Percentiles rank a stretch among this genome's conserved stretches.
These are phyloP conservation scores for Helotiales sp. DNA, from an alignment of 2,329 filamentous ascomycete genomes.

Conservation along the genomic window DNA sequence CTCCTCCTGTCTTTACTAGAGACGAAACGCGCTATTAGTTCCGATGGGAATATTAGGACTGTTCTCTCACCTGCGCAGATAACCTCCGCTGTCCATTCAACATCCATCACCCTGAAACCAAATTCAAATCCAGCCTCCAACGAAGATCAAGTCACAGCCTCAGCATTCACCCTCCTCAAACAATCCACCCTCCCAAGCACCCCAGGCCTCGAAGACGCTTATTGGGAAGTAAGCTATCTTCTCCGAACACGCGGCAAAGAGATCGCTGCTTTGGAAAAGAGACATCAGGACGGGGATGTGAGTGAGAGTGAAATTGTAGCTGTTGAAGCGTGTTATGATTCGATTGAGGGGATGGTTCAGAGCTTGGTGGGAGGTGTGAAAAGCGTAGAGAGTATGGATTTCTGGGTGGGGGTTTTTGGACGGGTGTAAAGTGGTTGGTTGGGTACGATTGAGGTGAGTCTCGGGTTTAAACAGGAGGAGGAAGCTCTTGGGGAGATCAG, in stretches of 20 bases:
- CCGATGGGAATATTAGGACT: conserved; percentile 53
- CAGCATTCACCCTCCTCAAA: conserved; percentile 21
- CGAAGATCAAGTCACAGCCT: background rate
- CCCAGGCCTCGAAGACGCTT: conserved; percentile 50
- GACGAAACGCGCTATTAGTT: conserved; percentile 45
- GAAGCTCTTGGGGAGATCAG: too few relatives aligned
- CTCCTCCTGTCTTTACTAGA: conserved; percentile 52
- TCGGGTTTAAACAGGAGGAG: too few relatives aligned
- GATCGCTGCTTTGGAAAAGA: conserved; percentile 41
- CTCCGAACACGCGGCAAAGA: conserved; percentile 41
- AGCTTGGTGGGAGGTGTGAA: conserved; percentile 37
- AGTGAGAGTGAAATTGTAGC: conserved; percentile 42
- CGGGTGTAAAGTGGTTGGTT: too few relatives aligned
- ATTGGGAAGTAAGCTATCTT: conserved; percentile 51
- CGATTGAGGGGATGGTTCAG: conserved; percentile 21
- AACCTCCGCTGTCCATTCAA: conserved; percentile 34
- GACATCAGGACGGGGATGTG: conserved; percentile 14
- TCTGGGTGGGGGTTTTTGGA: conserved; percentile 44
- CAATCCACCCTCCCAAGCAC: conserved; percentile 49
- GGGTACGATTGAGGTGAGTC: too few relatives aligned
- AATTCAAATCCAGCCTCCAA: background rate
- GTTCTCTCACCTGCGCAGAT: conserved; percentile 51
- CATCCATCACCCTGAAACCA: background rate
- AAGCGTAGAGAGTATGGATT: conserved; percentile 49
- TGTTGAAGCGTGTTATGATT: conserved; percentile 38